phyloP scores from a whole-genome alignment of 1,284 basidiomycete species.

The Microbotryomycetes sp. region DNA sequence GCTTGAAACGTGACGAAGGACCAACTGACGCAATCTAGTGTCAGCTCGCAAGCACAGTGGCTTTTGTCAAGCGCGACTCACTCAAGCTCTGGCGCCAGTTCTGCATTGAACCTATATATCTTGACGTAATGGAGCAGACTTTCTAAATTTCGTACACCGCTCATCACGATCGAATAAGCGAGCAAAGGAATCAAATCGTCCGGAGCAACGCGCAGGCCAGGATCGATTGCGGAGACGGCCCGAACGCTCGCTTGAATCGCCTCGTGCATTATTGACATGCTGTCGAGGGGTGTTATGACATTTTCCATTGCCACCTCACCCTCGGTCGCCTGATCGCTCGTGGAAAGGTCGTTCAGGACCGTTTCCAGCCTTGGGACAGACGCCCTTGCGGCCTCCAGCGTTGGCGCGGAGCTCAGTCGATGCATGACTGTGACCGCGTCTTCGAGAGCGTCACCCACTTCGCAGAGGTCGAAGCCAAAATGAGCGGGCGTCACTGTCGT shows the following conservation, averaged over 20 bases:
- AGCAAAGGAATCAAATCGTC: constrained; percentile 7
- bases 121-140: constrained; percentile 8
- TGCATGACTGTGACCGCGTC: background rate
- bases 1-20: constrained; percentile 10
- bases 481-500: background rate
- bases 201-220: background rate
- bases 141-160: constrained; percentile 1
- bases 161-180: constrained; percentile 1
- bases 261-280: background rate
- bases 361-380: no score
- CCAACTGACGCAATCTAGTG: background rate
- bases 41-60: background rate
- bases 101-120: constrained; percentile 4
- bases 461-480: constrained; percentile 6
- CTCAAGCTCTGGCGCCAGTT: constrained; percentile 3
- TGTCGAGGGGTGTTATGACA: background rate
- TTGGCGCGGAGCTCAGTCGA: background rate
- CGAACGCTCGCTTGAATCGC: constrained; percentile 2
- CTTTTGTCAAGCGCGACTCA: background rate
- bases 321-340: background rate
- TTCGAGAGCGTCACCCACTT: background rate
- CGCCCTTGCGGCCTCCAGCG: background rate
- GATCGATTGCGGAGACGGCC: background rate
- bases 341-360: no score
- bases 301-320: background rate